Conservation (phyloP, 2,329 filamentous ascomycete genomes). For the Fusarium verticillioides region DNA sequence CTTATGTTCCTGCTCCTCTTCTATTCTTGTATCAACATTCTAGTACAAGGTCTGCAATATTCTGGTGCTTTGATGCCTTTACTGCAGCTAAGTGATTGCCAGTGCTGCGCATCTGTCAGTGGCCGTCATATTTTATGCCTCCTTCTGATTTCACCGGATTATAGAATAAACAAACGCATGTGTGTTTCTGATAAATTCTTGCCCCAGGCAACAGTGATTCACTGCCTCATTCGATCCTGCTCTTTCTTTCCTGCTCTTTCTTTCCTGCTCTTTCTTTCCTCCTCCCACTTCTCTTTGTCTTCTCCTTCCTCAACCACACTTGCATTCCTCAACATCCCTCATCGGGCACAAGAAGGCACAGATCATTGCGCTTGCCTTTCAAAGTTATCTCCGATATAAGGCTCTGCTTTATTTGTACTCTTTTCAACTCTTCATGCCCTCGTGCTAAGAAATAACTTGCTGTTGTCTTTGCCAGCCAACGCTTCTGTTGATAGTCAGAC, state of each 20-base stretch:
- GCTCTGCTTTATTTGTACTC: neutral
- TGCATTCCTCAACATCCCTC: conserved; percentile 8
- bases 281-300: neutral
- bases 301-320: neutral
- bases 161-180: neutral
- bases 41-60: neutral
- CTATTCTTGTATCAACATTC: too few relatives aligned
- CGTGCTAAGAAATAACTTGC: neutral
- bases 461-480: neutral
- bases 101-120: conserved; percentile 21
- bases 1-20: neutral
- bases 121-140: neutral
- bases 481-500: neutral
- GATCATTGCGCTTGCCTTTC: neutral
- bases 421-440: neutral
- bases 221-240: neutral
- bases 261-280: neutral
- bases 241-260: neutral
- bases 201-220: conserved; percentile 11
- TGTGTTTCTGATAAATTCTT: neutral
- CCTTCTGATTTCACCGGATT: neutral
- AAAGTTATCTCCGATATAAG: neutral
- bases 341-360: neutral
- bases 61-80: neutral
- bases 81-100: neutral